Percentiles rank a stretch among this genome's conserved stretches.
phyloP scores from a whole-genome alignment of 2,329 filamentous ascomycete genomes.

The Alternaria metachromatica region DNA sequence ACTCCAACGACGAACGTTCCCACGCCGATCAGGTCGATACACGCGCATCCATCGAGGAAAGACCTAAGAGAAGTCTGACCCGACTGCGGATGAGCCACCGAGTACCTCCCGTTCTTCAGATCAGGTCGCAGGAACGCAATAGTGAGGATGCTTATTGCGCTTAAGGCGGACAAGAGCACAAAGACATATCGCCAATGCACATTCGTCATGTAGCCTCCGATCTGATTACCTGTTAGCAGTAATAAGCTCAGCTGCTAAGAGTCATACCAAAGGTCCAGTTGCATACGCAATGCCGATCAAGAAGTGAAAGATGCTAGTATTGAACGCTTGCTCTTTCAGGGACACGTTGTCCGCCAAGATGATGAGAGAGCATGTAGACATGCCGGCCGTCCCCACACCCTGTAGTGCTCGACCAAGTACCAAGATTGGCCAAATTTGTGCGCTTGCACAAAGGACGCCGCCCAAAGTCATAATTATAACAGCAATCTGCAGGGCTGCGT shows the following conservation, averaged over 20 bases:
- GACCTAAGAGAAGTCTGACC: neutral
- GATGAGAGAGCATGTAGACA: neutral
- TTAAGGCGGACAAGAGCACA: neutral
- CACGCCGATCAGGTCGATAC: neutral
- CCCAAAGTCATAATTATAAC: neutral
- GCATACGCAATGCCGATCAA: neutral
- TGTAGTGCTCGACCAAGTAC: neutral
- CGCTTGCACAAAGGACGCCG: neutral
- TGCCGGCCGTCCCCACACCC: neutral
- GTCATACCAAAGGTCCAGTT: neutral
- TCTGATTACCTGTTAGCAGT: neutral
- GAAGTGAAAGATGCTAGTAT: neutral
- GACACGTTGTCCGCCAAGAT: neutral
- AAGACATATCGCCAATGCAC: neutral
- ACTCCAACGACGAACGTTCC: neutral
- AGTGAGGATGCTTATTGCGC: neutral
- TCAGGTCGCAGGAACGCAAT: neutral
- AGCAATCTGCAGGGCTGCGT: neutral
- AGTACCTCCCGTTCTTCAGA: neutral
- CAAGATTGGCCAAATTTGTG: neutral
- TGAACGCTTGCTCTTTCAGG: neutral
- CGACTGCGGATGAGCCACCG: neutral
- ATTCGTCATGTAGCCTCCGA: neutral
- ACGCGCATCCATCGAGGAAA: neutral
- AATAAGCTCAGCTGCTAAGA: neutral